Percentiles rank a stretch among this genome's conserved stretches.
phyloP scores from a whole-genome alignment of 768 basidiomycete species.

The Russula lepida region DNA sequence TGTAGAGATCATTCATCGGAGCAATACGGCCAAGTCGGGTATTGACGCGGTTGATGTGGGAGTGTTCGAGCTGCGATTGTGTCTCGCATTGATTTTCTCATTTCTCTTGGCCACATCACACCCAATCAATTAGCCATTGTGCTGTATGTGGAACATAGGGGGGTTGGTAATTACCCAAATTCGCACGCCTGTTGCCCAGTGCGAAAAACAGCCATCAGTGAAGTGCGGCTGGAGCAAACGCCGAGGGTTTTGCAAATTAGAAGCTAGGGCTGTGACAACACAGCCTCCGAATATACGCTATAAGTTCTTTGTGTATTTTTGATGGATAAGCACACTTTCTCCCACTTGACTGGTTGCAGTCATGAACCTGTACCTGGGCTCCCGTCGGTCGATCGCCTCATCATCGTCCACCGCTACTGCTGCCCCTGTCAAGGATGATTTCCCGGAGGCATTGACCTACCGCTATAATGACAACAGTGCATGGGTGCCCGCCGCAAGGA shows the following conservation, averaged over 20 bases:
- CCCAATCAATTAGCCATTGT: not conserved
- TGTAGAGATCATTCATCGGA: not conserved
- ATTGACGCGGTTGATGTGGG: not conserved
- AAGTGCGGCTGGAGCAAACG: not conserved
- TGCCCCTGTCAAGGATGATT: not conserved
- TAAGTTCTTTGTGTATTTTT: not conserved
- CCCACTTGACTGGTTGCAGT: not conserved
- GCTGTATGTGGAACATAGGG: not conserved
- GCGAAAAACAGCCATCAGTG: not conserved
- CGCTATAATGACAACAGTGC: slow-evolving; percentile 18
- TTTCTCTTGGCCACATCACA: not conserved
- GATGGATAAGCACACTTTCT: not conserved
- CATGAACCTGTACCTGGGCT: slow-evolving; percentile 9
- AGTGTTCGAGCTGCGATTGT: too few relatives aligned
- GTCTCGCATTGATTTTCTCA: not conserved
- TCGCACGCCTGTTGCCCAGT: not conserved
- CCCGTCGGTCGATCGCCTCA: slow-evolving; percentile 1
- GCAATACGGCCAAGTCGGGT: not conserved
- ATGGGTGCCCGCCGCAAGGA: slow-evolving; percentile 12
- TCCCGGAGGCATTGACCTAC: slow-evolving; percentile 18
- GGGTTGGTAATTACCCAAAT: not conserved
- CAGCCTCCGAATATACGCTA: slow-evolving; percentile 5
- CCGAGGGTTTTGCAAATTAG: not conserved
- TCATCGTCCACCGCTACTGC: not conserved
- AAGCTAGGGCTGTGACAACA: not conserved